Base-by-base conservation (phyloP, 108 stramenopile species). In the Schizochytrium sp. region DNA sequence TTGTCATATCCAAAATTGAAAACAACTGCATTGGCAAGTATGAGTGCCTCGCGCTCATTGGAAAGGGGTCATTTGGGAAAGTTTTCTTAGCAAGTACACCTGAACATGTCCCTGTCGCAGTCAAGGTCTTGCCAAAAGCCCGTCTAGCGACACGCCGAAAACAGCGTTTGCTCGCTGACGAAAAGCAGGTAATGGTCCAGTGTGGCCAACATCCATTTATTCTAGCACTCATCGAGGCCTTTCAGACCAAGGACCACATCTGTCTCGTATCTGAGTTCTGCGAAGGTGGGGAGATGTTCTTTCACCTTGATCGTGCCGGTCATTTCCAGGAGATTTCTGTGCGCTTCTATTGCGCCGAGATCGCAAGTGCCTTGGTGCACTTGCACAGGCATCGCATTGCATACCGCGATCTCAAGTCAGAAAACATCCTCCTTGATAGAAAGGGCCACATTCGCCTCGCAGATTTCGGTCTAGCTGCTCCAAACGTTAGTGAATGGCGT, bases 371-470 rank as follows among this genome's bases (percentile, higher is more conserved):
- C 28, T 64, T 94, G 3, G 89, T 91, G 57, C 91, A 92, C 57
- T 88, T 94, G 42, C 94, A 94, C 87, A 17, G 45, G 8, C 49
- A 90, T 56, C 89, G 90, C 45, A 88, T 94, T 41, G 91, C 91
- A 87, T 93, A 93, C 93, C 91, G 92, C 60, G 93, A 93, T 60
- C 93, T 94, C 59, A 94, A 94, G 90, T 93, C 94, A 8, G 94
- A 94, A 72, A 94, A 94, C 90, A 92, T 94, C 2, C 91, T 94
- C 40, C 89, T 93, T 12, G 93, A 92, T 61, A 87, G 87, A 0
- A 89, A 93, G 2, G 57, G 92, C 17, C 73, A 90, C 59, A 49
- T 89, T 8, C 49, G 28, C 2, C 59, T 93, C n/a, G 92, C 93
- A 10, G 93, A 93, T 87, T 93, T 93, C 57, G 93, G 93, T 4